phyloP scores from a whole-genome alignment of 148 eudicot genomes.

The Cornus controversa region DNA sequence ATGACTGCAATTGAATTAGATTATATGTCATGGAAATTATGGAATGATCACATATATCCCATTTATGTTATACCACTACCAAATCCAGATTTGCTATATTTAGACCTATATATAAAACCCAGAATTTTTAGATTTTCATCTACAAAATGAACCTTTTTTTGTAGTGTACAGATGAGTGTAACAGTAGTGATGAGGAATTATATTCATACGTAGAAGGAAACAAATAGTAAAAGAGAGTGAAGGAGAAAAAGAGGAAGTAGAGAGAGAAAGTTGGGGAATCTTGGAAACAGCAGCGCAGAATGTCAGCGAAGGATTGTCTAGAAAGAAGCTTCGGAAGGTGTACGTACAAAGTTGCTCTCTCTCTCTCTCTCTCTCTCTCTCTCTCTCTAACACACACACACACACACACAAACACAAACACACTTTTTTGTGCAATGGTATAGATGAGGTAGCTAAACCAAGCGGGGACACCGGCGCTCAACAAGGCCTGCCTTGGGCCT shows the following conservation, averaged over 20 bases:
- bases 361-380: neutral
- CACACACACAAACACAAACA: neutral
- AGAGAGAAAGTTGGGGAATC: neutral
- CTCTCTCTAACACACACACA: too few relatives aligned
- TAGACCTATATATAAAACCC: neutral
- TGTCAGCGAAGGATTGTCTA: conserved; percentile 22
- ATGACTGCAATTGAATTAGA: too few relatives aligned
- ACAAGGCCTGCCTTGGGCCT: conserved; percentile 52
- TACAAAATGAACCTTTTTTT: too few relatives aligned
- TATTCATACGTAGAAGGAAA: too few relatives aligned
- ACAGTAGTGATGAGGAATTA: neutral
- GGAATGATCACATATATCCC: too few relatives aligned
- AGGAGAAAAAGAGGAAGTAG: neutral
- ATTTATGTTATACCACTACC: neutral
- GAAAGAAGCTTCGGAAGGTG: conserved; percentile 29
- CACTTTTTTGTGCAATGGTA: neutral
- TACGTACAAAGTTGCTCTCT: neutral
- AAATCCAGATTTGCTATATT: neutral
- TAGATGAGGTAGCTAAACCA: conserved; percentile 11
- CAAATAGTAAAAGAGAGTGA: too few relatives aligned
- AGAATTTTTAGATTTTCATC: too few relatives aligned
- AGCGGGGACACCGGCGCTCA: conserved; percentile 81
- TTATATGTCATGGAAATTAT: too few relatives aligned
- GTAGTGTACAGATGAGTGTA: too few relatives aligned
- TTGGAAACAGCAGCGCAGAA: conserved; percentile 9